Evolutionary conservation across 805 yeast genomes (phyloP), one percentile per base, ranked within the genome.

Genomic region (Candida pseudofarinosa): DNA sequence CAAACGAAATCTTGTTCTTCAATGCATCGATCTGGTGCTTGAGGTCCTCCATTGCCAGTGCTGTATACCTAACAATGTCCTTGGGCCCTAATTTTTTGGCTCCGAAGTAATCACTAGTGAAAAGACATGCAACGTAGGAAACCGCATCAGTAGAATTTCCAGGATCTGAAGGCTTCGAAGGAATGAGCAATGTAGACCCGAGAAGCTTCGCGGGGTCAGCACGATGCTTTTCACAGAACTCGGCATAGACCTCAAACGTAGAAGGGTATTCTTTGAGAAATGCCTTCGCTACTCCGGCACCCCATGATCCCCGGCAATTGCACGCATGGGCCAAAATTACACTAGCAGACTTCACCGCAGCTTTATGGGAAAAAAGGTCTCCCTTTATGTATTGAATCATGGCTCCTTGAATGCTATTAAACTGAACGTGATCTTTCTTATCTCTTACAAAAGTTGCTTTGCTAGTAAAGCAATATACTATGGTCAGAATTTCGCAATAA

Each of bases 301-400:
- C 93, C 96, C 96, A 88, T 1, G 70, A 54, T 0, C 95, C 96
- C 19, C 71, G 67, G 32, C 88, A 80, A 56, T 88, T 88, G 55
- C 96, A 88, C 0, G 95, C 80, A 57, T 88, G 96, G 1, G 85
- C 85, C 3, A 87, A 58, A 2, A 85, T 65, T 0, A 80, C 56
- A 1, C 44, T 39, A 2, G 45, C 41, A 3, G 42, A 33, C 2
- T 74, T 69, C 3, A 51, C 45, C 0, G 59, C 49, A 0, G 63
- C 37, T 7, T 32, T 16, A 49, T 59, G 58, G 57, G 60, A 30
- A 48, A 84, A 81, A 6, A 84, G 56, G 51, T 84, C 85, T 0
- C 88, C 88, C 34, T 68, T 65, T 30, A 75, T 60, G 58, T 83
- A 81, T 13, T 38, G 55, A 42, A 56, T 65, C 79, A 75, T 62